phyloP scores from a whole-genome alignment of 1,284 basidiomycete genomes.

The Boletus sp. region DNA sequence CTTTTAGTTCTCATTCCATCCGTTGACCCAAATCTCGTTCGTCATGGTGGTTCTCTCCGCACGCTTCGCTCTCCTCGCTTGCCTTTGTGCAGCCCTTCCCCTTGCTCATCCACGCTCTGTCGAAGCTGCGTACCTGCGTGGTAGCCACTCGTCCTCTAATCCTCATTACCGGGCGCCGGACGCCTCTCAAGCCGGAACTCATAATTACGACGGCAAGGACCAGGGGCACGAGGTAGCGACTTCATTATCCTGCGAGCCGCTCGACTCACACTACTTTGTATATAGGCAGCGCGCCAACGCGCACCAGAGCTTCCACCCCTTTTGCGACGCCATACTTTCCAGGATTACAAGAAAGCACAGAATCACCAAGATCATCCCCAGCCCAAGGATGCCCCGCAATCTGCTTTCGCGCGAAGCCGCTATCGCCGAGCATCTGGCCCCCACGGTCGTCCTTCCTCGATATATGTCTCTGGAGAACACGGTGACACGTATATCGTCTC shows the following conservation, averaged over 20 bases:
- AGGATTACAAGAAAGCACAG: not conserved
- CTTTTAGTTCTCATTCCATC: not conserved
- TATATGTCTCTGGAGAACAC: slow-evolving; percentile 29
- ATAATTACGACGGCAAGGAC: not conserved
- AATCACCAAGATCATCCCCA: slow-evolving; percentile 1
- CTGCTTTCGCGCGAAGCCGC: slow-evolving; percentile 30
- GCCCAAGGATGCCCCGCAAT: slow-evolving; percentile 7
- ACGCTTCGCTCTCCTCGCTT: slow-evolving; percentile 30
- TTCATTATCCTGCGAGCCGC: not conserved
- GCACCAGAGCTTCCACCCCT: slow-evolving; percentile 21
- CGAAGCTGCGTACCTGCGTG: slow-evolving; percentile 28
- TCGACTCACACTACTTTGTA: not conserved
- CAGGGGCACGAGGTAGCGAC: slow-evolving; percentile 17
- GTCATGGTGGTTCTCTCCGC: slow-evolving; percentile 31
- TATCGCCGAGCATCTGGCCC: slow-evolving; percentile 10
- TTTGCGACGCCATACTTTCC: slow-evolving; percentile 18
- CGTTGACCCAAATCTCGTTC: not conserved
- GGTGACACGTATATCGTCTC: slow-evolving; percentile 29
- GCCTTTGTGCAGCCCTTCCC: slow-evolving; percentile 27
- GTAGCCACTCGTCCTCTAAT: slow-evolving; percentile 7
- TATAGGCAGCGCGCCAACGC: slow-evolving; percentile 7
- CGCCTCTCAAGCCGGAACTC: not conserved
- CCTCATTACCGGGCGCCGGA: not conserved
- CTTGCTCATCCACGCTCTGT: slow-evolving; percentile 18
- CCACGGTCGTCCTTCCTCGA: slow-evolving; percentile 23